Percentiles rank a stretch among this genome's conserved stretches.
phyloP scores from a whole-genome alignment of 1,284 basidiomycete species.

The Takashimella tepidaria region DNA sequence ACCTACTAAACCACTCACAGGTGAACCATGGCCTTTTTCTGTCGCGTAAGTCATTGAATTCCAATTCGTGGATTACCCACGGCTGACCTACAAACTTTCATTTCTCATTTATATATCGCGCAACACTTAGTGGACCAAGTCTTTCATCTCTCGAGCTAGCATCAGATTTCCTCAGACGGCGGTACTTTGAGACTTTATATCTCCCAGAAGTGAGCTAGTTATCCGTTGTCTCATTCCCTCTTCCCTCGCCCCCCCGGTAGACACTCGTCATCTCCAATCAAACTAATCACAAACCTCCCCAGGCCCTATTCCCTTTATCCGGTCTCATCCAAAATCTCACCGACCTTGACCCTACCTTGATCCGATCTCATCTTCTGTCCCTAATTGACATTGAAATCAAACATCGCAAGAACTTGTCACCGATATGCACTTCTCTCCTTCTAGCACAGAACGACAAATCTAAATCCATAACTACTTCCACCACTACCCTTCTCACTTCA shows the following conservation, averaged over 20 bases:
- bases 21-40: conserved; percentile 22
- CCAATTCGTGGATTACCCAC: no score
- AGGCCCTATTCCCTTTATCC: conserved; percentile 28
- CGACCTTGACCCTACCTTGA: background rate
- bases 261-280: no score
- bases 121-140: conserved; percentile 28
- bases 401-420: conserved; percentile 25
- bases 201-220: conserved; percentile 30
- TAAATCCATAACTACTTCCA: no score
- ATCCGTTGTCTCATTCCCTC: background rate
- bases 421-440: conserved; percentile 6
- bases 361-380: conserved; percentile 18
- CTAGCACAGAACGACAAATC: no score
- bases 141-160: conserved; percentile 9
- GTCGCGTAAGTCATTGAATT: conserved; percentile 32
- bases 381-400: conserved; percentile 26
- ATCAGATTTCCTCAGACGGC: conserved; percentile 15
- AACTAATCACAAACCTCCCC: background rate
- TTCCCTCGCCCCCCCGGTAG: no score
- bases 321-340: conserved; percentile 9
- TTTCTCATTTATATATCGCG: no score
- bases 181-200: conserved; percentile 39
- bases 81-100: no score
- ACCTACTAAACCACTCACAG: conserved; percentile 13
- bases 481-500: background rate